Base-by-base conservation (phyloP, 2,329 filamentous ascomycete genomes). In the Knoxdaviesia proteae region DNA sequence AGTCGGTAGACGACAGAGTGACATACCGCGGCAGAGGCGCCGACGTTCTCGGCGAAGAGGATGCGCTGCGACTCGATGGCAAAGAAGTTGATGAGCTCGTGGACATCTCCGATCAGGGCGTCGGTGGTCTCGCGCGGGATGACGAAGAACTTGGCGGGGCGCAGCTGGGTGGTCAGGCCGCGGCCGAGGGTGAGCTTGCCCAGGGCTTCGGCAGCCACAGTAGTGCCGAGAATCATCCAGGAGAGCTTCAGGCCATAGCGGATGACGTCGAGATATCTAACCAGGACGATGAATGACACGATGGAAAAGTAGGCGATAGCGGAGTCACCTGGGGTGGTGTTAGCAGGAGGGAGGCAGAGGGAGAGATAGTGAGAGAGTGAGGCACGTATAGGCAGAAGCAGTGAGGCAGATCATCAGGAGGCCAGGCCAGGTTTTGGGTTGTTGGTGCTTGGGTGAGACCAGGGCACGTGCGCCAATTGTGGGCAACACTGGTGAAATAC, bases 41-140 rank as follows among this genome's bases (percentile, higher is more conserved):
- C 58, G 45, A 80, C 57, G 51, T 80, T 81, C 66, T 81, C 77
- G 38, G 68, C 76, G 49, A 75, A 81, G 44, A 80, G 53, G 49
- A 81, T 71, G 47, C 76, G 69, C 63, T 81, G 77, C 41, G 67
- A 63, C 62, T 81, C 77, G 45, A 81, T 78, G 47, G 79, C 65
- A 51, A 80, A 75, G 58, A 81, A 81, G 66, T 81, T 81, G 60
- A 77, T 58, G 46, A 81, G 66, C 59, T 80, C 76, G 53, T 79
- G 71, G 36, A 75, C 61, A 49, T 80, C 77, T 44, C 71, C 72
- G 50, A 77, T 69, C 48, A 76, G 50, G 45, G 60, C 56, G 51
- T 80, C 71, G 36, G 80, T 58, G 6, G 71, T 74, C 50, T 77
- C 69, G 49, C 69, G 68, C 7, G 76, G 68, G 37, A 81, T 58